phyloP scores from a whole-genome alignment of 2,329 filamentous ascomycete genomes.

The Botrytis deweyae region DNA sequence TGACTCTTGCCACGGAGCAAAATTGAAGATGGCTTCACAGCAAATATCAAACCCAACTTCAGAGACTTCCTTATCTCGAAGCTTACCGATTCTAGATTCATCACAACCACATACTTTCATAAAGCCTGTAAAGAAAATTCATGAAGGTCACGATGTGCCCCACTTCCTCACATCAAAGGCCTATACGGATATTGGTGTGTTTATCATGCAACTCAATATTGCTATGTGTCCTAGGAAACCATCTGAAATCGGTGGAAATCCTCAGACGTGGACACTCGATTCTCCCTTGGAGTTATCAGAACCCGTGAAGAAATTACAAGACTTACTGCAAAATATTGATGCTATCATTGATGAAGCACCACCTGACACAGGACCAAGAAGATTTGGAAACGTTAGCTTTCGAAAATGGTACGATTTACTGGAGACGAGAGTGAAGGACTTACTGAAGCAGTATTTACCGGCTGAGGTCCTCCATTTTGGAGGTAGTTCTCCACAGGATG shows the following conservation, averaged over 20 bases:
- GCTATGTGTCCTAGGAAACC: constrained; percentile 72
- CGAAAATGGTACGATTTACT: constrained; percentile 76
- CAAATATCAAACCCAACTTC: background rate
- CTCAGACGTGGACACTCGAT: constrained; percentile 53
- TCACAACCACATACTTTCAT: constrained; percentile 57
- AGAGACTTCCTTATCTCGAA: background rate
- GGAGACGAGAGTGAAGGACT: constrained; percentile 54
- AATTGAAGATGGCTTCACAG: constrained; percentile 6
- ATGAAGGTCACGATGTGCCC: constrained; percentile 78
- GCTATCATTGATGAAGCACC: constrained; percentile 73
- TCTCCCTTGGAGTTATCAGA: constrained; percentile 44
- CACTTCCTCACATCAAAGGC: constrained; percentile 78
- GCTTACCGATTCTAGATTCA: constrained; percentile 45
- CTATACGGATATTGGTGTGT: constrained; percentile 83
- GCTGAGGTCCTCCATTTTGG: constrained; percentile 42
- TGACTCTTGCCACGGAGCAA: background rate
- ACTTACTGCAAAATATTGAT: constrained; percentile 64
- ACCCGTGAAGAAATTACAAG: constrained; percentile 61
- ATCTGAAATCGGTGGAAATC: constrained; percentile 40
- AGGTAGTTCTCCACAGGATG: constrained; percentile 24
- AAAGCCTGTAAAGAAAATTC: constrained; percentile 74
- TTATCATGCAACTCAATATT: constrained; percentile 86
- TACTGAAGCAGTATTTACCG: constrained; percentile 60
- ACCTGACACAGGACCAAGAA: constrained; percentile 78
- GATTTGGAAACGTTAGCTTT: constrained; percentile 92